Conservation (phyloP, 768 basidiomycete genomes). For the Galerina marginata region DNA sequence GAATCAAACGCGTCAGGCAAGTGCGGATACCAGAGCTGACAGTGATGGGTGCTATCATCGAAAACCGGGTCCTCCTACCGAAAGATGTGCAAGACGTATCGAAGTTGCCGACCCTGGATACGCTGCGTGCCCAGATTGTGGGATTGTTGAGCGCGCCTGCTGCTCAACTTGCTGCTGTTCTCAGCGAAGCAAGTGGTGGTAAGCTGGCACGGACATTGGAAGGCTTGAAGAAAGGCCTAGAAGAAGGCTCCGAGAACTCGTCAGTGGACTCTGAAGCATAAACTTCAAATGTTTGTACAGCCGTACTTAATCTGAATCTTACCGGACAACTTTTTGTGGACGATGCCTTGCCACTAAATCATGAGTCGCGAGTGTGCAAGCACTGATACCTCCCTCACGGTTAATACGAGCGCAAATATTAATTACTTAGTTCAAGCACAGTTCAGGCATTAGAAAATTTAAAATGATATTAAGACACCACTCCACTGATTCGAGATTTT, state of each 20-base stretch:
- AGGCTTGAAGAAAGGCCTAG: conserved; percentile 72
- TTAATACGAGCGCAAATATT: too few relatives aligned
- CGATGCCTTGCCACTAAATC: too few relatives aligned
- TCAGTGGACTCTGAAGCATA: background rate
- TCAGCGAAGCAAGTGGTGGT: conserved; percentile 66
- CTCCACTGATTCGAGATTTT: too few relatives aligned
- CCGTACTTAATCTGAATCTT: conserved; percentile 11
- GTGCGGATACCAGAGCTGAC: conserved; percentile 66
- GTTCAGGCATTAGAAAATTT: too few relatives aligned
- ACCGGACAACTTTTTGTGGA: background rate
- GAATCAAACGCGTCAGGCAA: conserved; percentile 63
- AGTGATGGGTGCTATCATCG: conserved; percentile 81
- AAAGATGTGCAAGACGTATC: conserved; percentile 65
- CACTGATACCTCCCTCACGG: too few relatives aligned
- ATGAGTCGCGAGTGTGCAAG: too few relatives aligned
- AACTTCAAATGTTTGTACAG: background rate
- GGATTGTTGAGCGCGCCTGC: conserved; percentile 81
- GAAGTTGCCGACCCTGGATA: conserved; percentile 78
- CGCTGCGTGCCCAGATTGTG: conserved; percentile 81
- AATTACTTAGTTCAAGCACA: too few relatives aligned
- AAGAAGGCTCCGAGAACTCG: conserved; percentile 36
- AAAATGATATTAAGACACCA: too few relatives aligned
- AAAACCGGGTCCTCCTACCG: conserved; percentile 71
- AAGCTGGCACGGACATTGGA: conserved; percentile 74
- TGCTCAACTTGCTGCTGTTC: conserved; percentile 65